phyloP scores from a whole-genome alignment of 1,284 basidiomycete genomes.

The Gomphus sp. region DNA sequence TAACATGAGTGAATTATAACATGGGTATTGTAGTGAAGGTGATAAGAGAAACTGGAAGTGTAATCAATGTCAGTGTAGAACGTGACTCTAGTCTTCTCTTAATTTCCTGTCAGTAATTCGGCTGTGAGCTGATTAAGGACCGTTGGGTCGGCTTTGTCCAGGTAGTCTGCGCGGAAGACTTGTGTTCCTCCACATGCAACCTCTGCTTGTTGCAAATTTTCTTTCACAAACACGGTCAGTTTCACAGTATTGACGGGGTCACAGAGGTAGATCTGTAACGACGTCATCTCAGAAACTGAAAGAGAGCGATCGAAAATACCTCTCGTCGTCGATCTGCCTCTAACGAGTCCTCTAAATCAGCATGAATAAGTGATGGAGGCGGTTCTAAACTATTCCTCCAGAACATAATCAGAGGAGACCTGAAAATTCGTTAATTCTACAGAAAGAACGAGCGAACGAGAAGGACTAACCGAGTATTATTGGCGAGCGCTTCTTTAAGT shows the following conservation, averaged over 20 bases:
- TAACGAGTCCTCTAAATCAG: constrained; percentile 49
- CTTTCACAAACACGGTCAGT: constrained; percentile 49
- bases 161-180: constrained; percentile 47
- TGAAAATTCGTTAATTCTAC: neutral
- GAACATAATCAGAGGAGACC: constrained; percentile 8
- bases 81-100: neutral
- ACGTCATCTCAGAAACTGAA: neutral
- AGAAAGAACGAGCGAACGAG: neutral
- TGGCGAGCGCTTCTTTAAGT: constrained; percentile 57
- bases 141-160: constrained; percentile 56
- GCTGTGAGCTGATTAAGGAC: constrained; percentile 62
- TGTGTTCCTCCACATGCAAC: constrained; percentile 42
- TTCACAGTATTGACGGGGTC: constrained; percentile 60
- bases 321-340: constrained; percentile 62
- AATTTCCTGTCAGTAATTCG: constrained; percentile 26
- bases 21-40: neutral
- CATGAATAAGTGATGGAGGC: constrained; percentile 36
- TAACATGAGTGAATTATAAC: neutral
- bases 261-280: constrained; percentile 46
- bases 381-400: constrained; percentile 5
- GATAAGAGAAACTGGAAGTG: neutral
- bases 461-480: constrained; percentile 13
- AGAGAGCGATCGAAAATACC: constrained; percentile 26
- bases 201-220: constrained; percentile 53
- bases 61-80: neutral